Percentiles rank a stretch among this genome's conserved stretches.
These are phyloP conservation scores for Calcarisporium arbuscula DNA, from an alignment of 2,329 filamentous ascomycete species.

Conservation along the genomic window DNA sequence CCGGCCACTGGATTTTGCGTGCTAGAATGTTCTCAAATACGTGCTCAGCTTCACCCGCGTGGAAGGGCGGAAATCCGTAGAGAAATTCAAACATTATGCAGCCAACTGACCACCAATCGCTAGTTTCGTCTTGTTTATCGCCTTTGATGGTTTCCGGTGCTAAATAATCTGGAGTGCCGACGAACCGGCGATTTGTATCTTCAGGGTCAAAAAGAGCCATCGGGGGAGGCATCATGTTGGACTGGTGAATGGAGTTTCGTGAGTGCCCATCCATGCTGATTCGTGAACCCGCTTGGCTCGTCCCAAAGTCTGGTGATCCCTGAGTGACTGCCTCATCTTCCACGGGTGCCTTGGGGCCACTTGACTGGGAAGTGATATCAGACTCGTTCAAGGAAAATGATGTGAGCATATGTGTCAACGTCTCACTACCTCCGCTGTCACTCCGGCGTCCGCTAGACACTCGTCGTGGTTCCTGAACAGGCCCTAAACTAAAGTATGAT, in stretches of 20 bases:
- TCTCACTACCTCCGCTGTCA: conserved; percentile 88
- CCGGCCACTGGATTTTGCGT: conserved; percentile 87
- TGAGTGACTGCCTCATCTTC: conserved; percentile 72
- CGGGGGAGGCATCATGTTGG: conserved; percentile 77
- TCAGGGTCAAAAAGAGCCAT: conserved; percentile 95
- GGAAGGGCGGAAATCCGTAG: conserved; percentile 89
- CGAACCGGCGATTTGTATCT: conserved; percentile 86
- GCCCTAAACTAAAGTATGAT: conserved; percentile 80
- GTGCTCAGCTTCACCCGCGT: conserved; percentile 80
- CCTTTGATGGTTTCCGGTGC: conserved; percentile 96
- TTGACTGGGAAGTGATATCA: conserved; percentile 32
- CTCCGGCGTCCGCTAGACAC: conserved; percentile 73
- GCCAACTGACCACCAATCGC: conserved; percentile 99
- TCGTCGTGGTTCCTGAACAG: conserved; percentile 55
- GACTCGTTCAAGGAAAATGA: conserved; percentile 68
- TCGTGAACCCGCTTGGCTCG: conserved; percentile 24
- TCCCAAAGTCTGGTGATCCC: conserved; percentile 70
- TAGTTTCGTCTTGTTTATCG: conserved; percentile 91
- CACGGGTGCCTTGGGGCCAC: conserved; percentile 52
- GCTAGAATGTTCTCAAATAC: conserved; percentile 96
- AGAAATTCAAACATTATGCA: conserved; percentile 97
- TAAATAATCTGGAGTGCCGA: conserved; percentile 94
- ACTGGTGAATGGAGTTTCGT: conserved; percentile 34
- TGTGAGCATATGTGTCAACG: conserved; percentile 73
- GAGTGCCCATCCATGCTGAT: conserved; percentile 27